phyloP scores from a whole-genome alignment of 2,329 filamentous ascomycete species.

The Pseudocercospora pini-densiflorae region DNA sequence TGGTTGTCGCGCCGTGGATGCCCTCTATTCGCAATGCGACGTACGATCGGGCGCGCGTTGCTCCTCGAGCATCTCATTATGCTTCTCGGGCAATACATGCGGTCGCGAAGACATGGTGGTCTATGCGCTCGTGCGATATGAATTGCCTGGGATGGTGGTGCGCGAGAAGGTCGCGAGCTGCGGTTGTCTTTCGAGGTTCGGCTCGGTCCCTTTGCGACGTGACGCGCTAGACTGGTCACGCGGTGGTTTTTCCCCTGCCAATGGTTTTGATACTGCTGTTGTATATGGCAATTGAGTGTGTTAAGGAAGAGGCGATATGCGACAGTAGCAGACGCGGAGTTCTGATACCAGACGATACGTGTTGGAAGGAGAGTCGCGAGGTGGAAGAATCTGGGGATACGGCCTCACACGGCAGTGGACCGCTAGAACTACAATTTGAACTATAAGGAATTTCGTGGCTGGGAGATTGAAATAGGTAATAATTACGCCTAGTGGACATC shows the following conservation, averaged over 20 bases:
- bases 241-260: neutral
- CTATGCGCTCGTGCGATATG: slow-evolving; percentile 1
- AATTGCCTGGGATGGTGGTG: neutral
- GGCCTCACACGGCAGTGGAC: too few relatives aligned
- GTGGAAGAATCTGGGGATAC: neutral
- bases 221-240: slow-evolving; percentile 1
- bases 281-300: neutral
- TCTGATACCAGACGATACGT: neutral
- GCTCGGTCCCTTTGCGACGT: neutral
- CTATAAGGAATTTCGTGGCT: neutral
- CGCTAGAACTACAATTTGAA: neutral
- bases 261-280: neutral
- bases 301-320: neutral
- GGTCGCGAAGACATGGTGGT: slow-evolving; percentile 8
- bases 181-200: neutral
- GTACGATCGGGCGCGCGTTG: slow-evolving; percentile 68
- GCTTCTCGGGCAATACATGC: slow-evolving; percentile 58
- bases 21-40: slow-evolving; percentile 36
- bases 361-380: neutral
- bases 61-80: slow-evolving; percentile 68
- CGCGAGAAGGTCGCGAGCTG: neutral
- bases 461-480: neutral
- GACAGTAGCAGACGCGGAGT: neutral
- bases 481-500: neutral
- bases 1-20: slow-evolving; percentile 5